phyloP scores from a whole-genome alignment of 139 green algal species.

The Chlamydomonas schloesseri region DNA sequence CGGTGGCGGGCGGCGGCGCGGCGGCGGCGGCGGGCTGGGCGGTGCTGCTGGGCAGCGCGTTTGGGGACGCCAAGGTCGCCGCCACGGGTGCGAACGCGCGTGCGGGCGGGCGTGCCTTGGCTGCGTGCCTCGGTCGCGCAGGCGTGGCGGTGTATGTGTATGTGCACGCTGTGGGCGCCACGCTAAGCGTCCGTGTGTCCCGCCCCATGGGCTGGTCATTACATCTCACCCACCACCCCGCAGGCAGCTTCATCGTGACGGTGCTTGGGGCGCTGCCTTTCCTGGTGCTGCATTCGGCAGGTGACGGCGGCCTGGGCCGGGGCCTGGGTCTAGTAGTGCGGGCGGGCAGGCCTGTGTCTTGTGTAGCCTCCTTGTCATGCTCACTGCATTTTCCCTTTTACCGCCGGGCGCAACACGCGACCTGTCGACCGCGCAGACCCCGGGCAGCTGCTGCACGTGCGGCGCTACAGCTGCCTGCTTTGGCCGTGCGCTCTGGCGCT shows the following conservation, averaged over 20 bases:
- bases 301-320: not conserved
- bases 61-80: not conserved
- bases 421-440: not conserved
- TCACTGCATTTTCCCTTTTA: no score
- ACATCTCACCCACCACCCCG: not conserved
- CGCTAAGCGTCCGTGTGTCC: no score
- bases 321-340: no score
- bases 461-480: not conserved
- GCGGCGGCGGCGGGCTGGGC: not conserved
- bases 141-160: no score
- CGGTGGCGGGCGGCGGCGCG: not conserved
- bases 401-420: no score
- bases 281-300: not conserved
- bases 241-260: slow-evolving; percentile 27
- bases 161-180: no score
- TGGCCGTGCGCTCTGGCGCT: not conserved
- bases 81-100: not conserved
- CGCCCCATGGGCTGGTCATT: no score
- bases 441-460: not conserved
- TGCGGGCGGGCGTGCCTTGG: no score
- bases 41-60: slow-evolving; percentile 22
- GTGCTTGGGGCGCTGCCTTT: not conserved
- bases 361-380: no score
- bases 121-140: no score
- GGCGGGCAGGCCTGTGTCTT: no score